Base-by-base conservation (phyloP, 2,329 filamentous ascomycete genomes). In the Fusarium burgessii region DNA sequence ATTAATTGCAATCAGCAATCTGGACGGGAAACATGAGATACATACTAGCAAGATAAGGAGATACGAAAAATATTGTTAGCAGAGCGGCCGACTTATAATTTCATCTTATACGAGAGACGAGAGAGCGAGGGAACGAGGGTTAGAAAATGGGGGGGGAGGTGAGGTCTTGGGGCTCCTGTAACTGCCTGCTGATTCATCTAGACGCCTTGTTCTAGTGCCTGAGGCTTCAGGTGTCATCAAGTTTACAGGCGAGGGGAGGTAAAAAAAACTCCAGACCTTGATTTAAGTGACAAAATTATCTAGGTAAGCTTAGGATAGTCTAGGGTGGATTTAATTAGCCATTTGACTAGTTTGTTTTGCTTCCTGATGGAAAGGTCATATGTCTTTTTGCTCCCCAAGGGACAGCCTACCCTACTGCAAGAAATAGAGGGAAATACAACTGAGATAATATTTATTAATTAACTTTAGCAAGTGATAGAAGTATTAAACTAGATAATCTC, bases 201-300 rank as follows among this genome's bases (percentile, higher is more conserved):
- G 46, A 15, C 25, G 41, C 64, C 64, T 70, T 14, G 50, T 36
- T 27, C 23, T 50, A 11, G 10, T 42, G 68, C 68, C 68, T 71
- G n/a, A 66, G 25, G 35, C 17, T 27, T 58, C n/a, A 69, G 68
- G 59, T 68, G 27, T 61, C 43, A 40, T 36, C 5, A 15, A 10
- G 33, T 71, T 46, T 23, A 20, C 35, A 35, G 36, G 23, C 47
- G 20, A 25, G 42, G 10, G 29, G 29, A 9, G 29, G 5, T 29
- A 8, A 29, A 29, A 29, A 11, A 29, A 11, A 29, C 23, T 23
- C 23, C 23, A 23, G 23, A 23, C 5, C 23, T 29, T 29, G 10
- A 29, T 8, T 9, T 29, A 29, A 29, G 29, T 29, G 10, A 9
- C 29, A 11, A 29, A 29, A 29, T 9, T 29, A 29, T 9, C 10